Conservation (phyloP, 371 early-diverging fungal genomes). For the Blyttiomyces sp. region DNA sequence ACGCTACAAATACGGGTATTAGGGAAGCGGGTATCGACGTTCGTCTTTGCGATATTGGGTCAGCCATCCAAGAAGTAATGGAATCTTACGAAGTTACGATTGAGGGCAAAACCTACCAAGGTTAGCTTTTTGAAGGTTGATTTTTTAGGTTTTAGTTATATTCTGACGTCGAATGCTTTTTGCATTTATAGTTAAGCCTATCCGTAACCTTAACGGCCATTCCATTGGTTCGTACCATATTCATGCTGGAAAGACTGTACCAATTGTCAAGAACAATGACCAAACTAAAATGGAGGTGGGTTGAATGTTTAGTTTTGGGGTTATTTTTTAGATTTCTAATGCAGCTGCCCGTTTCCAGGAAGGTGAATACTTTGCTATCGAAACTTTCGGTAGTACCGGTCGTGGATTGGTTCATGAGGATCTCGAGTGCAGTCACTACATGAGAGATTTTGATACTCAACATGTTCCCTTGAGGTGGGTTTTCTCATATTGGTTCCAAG, state of each 20-base stretch:
- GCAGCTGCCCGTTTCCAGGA: no score
- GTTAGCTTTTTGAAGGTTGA: constrained; percentile 26
- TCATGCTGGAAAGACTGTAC: constrained; percentile 97
- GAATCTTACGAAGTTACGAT: constrained; percentile 97
- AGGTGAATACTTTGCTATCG: constrained; percentile 97
- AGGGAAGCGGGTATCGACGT: constrained; percentile 96
- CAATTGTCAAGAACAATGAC: constrained; percentile 89
- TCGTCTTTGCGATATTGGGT: constrained; percentile 95
- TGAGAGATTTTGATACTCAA: constrained; percentile 61
- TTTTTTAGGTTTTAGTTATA: background rate
- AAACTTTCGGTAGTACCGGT: constrained; percentile 99
- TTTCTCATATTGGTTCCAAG: background rate
- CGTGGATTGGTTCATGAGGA: constrained; percentile 91
- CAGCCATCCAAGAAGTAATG: constrained; percentile 97
- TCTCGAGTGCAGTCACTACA: constrained; percentile 95
- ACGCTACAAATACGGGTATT: constrained; percentile 97
- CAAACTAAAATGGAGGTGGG: constrained; percentile 87
- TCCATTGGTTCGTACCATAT: constrained; percentile 94
- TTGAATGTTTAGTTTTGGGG: background rate
- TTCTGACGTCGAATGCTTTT: background rate
- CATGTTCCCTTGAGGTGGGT: constrained; percentile 66
- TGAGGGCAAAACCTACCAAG: constrained; percentile 89
- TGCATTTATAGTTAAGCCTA: constrained; percentile 72
- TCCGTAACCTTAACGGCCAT: constrained; percentile 98
- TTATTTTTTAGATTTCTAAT: no score